Base-by-base conservation (phyloP, 345 rosid species). In the Camelina neglecta region DNA sequence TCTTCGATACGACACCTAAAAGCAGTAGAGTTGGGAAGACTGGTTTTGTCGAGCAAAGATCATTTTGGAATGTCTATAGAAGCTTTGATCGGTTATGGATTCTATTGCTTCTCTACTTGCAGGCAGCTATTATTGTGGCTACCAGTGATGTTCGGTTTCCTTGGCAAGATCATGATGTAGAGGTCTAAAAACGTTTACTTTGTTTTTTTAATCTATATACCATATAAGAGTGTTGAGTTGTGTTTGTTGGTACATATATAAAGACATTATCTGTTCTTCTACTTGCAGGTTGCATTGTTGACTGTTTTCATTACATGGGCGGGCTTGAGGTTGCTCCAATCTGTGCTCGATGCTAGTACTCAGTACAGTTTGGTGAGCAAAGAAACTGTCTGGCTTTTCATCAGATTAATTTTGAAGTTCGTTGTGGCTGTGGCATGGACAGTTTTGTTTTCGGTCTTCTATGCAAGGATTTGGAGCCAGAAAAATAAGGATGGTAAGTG, bases 1-100 rank as follows among this genome's bases (percentile, higher is more conserved):
- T 89, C 80, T 94, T 94, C 6, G 91, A 85, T 35, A 75, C 85
- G 5, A 75, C 89, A 0, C 80, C 84, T n/a, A 79, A 45, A 77
- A 75, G 79, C 56, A 84, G 88, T 79, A 85, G 84, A 68, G 97
- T 92, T 2, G 96, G 97, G 53, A 94, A 94, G 88, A 94, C 98
- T 1, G 98, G 98, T 35, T 94, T 92, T 74, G 97, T 94, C 39
- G 98, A 94, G 85, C 97, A 90, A 77, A 82, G 97, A 76, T 92
- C 98, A 39, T 94, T 92, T 69, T 90, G 90, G 93, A 92, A 94
- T 77, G 38, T 94, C 64, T 79, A 73, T 51, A 67, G 98, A 86
- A 94, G 98, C 79, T 94, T 94, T 69, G 98, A 94, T 38, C 75
- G 98, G 79, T 59, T 92, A 64, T 94, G 96, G 97, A 88, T 92